Base-by-base conservation (phyloP, 2,329 filamentous ascomycete genomes). In the Pseudocercospora crystallina region DNA sequence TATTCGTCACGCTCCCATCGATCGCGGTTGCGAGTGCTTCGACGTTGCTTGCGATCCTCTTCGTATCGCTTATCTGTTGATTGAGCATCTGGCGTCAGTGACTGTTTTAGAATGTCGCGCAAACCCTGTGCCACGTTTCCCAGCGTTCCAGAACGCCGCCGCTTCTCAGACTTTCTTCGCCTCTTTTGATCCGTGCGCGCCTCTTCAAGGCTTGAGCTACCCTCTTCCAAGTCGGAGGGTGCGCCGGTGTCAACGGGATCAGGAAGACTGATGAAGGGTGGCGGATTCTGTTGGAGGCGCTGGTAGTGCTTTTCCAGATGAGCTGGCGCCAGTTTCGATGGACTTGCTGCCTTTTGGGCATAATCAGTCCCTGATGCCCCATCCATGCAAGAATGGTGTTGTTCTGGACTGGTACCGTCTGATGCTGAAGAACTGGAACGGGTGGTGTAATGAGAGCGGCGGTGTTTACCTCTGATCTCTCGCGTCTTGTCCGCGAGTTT, bases 401-500 rank as follows among this genome's bases (percentile, higher is more conserved):
- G 33, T 39, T 39, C 37, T 53, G 43, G 50, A 53, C 50, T 53
- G 45, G 50, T 48, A 45, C 50, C 50, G 37, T 42, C n/a, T 29
- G 38, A 29, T 31, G 41, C 32, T 11, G 30, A 39, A 17, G 26
- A 33, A 39, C 17, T 34, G 40, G 33, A 34, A 33, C 43, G 43
- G 32, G 29, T 34, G 35, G 33, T 34, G 40, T 38, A 42, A 51
- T 48, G 49, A 44, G 37, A 53, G n/a, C 20, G 50, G 50, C 37
- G 42, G 31, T 34, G 46, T 51, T 55, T 64, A 70, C 68, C 87
- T 82, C 90, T 81, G 54, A 96, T 82, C 65, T 89, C 83, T 58
- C 85, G 83, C 8, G 92, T 96, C 42, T 86, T 86, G 56, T 85
- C 81, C 10, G 90, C 90, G 66, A 95, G 90, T 31, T 83, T 85